A percentile compares a stretch with the other conserved stretches of the same genome.
Evolutionary conservation across 78 protist species (phyloP).

Genomic region (slime mould (Dictyostelium discoideum)): dicty_2.7 NC_007088.5:4095501-4096000

Average conservation of each 20-base stretch:
- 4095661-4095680: background rate
- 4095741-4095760: constrained; percentile 28
- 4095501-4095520: background rate
- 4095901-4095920: constrained; percentile 75
- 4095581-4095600: background rate
- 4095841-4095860: constrained; percentile 53
- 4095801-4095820: constrained; percentile 57
- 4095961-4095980: constrained; percentile 19
- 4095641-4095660: background rate
- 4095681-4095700: constrained; percentile 22
- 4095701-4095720: background rate
- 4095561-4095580: background rate
- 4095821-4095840: constrained; percentile 42
- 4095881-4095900: constrained; percentile 76
- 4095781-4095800: constrained; percentile 20
- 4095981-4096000: constrained; percentile 51
- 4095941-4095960: constrained; percentile 57
- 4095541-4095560: constrained; percentile 25
- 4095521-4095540: background rate
- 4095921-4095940: constrained; percentile 34
- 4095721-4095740: background rate
- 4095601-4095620: background rate
- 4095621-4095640: background rate
- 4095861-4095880: constrained; percentile 59
- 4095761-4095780: constrained; percentile 24